Evolutionary conservation across 2,329 filamentous ascomycete genomes (phyloP), one percentile per base, ranked within the genome.

Genomic region (Colletotrichum scovillei): DNA sequence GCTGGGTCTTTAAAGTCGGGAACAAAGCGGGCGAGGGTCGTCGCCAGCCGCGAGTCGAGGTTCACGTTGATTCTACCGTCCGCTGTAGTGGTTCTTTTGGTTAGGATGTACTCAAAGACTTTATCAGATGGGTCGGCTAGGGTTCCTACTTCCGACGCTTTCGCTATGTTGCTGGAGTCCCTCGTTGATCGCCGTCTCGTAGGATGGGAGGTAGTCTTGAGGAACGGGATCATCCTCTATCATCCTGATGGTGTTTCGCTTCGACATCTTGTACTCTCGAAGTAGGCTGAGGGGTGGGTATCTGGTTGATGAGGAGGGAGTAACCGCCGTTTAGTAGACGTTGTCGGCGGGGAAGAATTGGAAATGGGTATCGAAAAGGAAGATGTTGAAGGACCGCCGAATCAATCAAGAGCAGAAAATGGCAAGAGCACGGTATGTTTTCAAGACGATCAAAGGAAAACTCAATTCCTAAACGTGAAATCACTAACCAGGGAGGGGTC

Each of bases 31-130:
- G 74, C 72, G 12, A 75, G 63, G 0, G 67, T 75, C 8, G 66
- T 69, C 16, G 63, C 63, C 5, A 75, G 67, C 8, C 60, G 67
- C 8, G 74, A 75, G 55, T 74, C 67, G 56, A 75, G 71, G 8
- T 74, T 70, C 1, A 75, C 64, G 67, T 75, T 71, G 7, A 75
- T 49, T 52, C 74, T 69, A 14, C 74, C 74, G 35, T 75, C 67
- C 28, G 35, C 74, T 75, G 14, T 5, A 9, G n/a, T 16, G 7
- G n/a, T 3, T 19, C 64, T 22, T 16, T 8, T 16, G 19, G 26
- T 59, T n/a, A 26, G 53, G 42, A 49, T 49, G 19, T 22, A 22
- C 2, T 49, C 19, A 58, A 6, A 35, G 1, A 6, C 0, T 6
- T 7, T 9, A 2, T 16, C 2, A 7, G 14, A n/a, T 19, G 46